Conservation (phyloP, 2,329 filamentous ascomycete species). For the Dactylellina sp. region DNA sequence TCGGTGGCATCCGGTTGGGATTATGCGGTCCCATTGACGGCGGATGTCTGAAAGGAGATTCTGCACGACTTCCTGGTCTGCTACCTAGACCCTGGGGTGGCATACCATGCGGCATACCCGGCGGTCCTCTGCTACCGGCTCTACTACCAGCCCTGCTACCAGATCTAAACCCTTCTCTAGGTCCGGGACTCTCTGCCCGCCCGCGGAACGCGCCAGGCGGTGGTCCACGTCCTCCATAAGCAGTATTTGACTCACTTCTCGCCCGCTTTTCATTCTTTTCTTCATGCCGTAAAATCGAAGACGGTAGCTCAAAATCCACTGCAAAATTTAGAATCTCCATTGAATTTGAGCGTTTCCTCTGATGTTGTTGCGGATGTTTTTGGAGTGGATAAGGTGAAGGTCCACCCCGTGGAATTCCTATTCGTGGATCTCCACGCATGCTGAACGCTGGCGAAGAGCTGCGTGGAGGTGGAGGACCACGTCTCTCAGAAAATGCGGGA, state of each 20-base stretch:
- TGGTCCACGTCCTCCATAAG: slow-evolving; percentile 23
- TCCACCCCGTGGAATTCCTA: slow-evolving; percentile 26
- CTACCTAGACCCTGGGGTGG: slow-evolving; percentile 21
- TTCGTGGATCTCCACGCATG: slow-evolving; percentile 43
- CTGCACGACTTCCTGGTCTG: slow-evolving; percentile 32
- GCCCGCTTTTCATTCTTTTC: slow-evolving; percentile 35
- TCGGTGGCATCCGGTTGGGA: slow-evolving; percentile 37
- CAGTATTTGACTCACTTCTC: slow-evolving; percentile 32
- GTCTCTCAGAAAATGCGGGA: slow-evolving; percentile 49
- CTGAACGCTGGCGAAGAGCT: slow-evolving; percentile 52
- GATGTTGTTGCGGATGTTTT: slow-evolving; percentile 20
- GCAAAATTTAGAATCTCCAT: slow-evolving; percentile 49
- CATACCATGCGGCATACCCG: slow-evolving; percentile 22
- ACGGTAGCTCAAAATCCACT: slow-evolving; percentile 39
- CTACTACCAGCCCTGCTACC: slow-evolving; percentile 48
- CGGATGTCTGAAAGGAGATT: slow-evolving; percentile 44
- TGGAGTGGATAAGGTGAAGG: slow-evolving; percentile 1
- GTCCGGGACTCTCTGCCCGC: slow-evolving; percentile 44
- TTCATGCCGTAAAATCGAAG: slow-evolving; percentile 24
- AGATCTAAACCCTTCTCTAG: slow-evolving; percentile 42
- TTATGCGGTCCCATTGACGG: slow-evolving; percentile 24
- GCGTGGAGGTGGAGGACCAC: slow-evolving; percentile 36
- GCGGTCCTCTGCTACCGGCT: slow-evolving; percentile 46
- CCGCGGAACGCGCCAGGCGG: slow-evolving; percentile 41
- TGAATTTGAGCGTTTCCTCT: slow-evolving; percentile 46